phyloP scores from a whole-genome alignment of 768 basidiomycete species.

The Xanthoconium stramineum region DNA sequence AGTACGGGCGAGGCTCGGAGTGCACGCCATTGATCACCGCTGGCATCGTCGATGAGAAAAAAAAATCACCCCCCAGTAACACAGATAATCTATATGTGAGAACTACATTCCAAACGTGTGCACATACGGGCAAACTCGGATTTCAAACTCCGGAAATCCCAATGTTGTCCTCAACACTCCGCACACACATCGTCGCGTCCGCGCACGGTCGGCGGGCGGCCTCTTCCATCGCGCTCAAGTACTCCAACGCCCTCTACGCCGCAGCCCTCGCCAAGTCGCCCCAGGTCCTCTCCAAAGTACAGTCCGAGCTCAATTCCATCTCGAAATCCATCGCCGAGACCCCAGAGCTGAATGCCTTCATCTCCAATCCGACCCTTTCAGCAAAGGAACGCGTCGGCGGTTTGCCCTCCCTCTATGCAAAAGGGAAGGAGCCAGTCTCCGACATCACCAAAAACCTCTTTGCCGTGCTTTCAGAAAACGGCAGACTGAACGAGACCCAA shows the following conservation, averaged over 20 bases:
- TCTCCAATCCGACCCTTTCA: slow-evolving; percentile 91
- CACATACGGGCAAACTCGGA: not conserved
- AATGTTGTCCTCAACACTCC: slow-evolving; percentile 58
- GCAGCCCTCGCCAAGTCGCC: slow-evolving; percentile 84
- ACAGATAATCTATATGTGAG: not conserved
- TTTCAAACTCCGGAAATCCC: slow-evolving; percentile 17
- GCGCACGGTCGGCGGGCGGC: slow-evolving; percentile 59
- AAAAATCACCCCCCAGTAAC: not conserved
- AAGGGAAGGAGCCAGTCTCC: slow-evolving; percentile 72
- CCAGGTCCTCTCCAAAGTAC: slow-evolving; percentile 78
- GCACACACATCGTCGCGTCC: slow-evolving; percentile 43
- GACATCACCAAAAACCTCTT: slow-evolving; percentile 93
- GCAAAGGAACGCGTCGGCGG: slow-evolving; percentile 68
- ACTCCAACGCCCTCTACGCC: slow-evolving; percentile 77
- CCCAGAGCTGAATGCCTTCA: slow-evolving; percentile 65
- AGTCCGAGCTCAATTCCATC: slow-evolving; percentile 75
- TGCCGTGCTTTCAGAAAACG: slow-evolving; percentile 87
- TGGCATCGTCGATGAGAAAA: slow-evolving; percentile 26
- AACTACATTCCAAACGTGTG: slow-evolving; percentile 1
- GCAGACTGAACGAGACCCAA: slow-evolving; percentile 77
- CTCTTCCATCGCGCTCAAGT: slow-evolving; percentile 76
- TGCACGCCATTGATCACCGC: slow-evolving; percentile 22
- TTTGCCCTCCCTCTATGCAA: slow-evolving; percentile 64
- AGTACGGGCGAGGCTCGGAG: slow-evolving; percentile 36
- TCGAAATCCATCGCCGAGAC: slow-evolving; percentile 63